Conservation (phyloP, 2,329 filamentous ascomycete genomes). For the Aspergillus melleus region DNA sequence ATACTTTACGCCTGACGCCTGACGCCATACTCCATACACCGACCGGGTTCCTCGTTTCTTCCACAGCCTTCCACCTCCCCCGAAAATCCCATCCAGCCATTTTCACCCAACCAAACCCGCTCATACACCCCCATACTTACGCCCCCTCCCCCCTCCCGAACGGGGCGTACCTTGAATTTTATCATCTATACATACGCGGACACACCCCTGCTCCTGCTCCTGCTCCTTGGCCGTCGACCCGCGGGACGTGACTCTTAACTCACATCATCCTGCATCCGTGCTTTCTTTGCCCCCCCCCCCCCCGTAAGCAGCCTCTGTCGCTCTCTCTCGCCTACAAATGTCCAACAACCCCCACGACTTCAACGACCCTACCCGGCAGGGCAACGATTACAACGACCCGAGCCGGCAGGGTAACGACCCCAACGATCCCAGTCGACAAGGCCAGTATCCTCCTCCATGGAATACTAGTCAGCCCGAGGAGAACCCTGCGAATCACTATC, state of each 20-base stretch:
- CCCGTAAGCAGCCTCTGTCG: slow-evolving; percentile 24
- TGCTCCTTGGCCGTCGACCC: slow-evolving; percentile 17
- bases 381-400: slow-evolving; percentile 25
- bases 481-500: slow-evolving; percentile 37
- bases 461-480: slow-evolving; percentile 40
- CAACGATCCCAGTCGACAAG: slow-evolving; percentile 20
- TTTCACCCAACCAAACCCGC: not conserved
- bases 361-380: slow-evolving; percentile 43
- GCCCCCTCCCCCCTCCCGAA: not conserved
- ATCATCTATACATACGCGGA: slow-evolving; percentile 10
- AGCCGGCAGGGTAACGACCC: slow-evolving; percentile 43
- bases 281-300: slow-evolving; percentile 22
- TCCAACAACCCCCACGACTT: slow-evolving; percentile 43
- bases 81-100: not conserved
- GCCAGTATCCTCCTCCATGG: slow-evolving; percentile 48
- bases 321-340: slow-evolving; percentile 35
- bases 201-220: slow-evolving; percentile 18
- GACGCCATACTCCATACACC: not conserved
- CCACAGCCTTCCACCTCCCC: not conserved
- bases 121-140: slow-evolving; percentile 9
- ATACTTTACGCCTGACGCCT: not conserved
- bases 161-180: slow-evolving; percentile 5
- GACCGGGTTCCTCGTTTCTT: not conserved
- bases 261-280: slow-evolving; percentile 31
- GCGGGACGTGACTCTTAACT: slow-evolving; percentile 26